Conservation (phyloP, 768 basidiomycete species). For the Rickenella mellea region DNA sequence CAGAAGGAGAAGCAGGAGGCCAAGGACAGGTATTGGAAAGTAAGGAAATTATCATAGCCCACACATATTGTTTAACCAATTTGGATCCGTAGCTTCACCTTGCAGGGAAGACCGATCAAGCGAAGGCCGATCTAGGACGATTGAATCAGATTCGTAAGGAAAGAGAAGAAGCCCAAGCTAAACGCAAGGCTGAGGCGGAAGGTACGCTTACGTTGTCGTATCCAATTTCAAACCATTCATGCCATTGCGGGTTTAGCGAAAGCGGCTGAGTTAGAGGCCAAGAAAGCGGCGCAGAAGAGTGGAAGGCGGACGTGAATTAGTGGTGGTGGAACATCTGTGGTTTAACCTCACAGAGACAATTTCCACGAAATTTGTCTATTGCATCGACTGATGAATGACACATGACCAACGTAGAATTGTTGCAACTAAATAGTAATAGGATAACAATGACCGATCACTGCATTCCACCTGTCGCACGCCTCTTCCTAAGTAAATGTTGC, state of each 20-base stretch:
- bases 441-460: too few species aligned
- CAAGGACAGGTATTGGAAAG: constrained; percentile 83
- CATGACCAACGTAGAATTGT: too few species aligned
- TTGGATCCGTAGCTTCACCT: constrained; percentile 42
- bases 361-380: too few species aligned
- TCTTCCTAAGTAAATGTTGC: not conserved
- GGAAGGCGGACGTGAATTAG: constrained; percentile 1
- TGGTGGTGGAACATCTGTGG: not conserved
- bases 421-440: too few species aligned
- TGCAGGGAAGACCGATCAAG: constrained; percentile 84
- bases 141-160: constrained; percentile 81
- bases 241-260: constrained; percentile 35
- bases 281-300: constrained; percentile 29
- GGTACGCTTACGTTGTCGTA: constrained; percentile 35
- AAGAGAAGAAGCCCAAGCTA: constrained; percentile 80
- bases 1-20: constrained; percentile 89
- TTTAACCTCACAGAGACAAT: not conserved
- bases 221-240: not conserved
- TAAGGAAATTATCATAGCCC: constrained; percentile 17
- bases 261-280: constrained; percentile 51
- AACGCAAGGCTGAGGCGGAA: constrained; percentile 82
- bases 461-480: too few species aligned
- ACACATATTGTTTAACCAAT: not conserved
- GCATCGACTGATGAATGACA: too few species aligned
- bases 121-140: constrained; percentile 80